Evolutionary conservation across 768 basidiomycete species (phyloP), one percentile per base, ranked within the genome.

Genomic region (Xanthoconium stramineum): DNA sequence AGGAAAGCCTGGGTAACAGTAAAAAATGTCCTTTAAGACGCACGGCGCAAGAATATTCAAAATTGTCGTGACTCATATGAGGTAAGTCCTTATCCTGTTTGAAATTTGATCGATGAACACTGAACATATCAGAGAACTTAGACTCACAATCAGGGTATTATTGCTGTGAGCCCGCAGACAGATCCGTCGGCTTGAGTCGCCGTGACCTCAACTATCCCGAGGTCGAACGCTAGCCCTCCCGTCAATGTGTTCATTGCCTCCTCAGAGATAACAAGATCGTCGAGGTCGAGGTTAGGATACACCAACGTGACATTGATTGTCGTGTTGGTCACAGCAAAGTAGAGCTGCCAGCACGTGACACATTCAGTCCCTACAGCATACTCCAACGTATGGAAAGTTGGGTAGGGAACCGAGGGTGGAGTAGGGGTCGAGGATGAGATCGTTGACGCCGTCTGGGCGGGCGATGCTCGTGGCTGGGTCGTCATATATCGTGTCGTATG

Each of bases 221-320:
- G 64, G 36, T 74, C 62, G 40, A 67, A 72, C 0, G 78, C 84
- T 60, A 79, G 69, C 36, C 72, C 74, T 47, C 72, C 69, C 12
- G 84, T 85, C 57, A 85, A 65, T 14, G 60, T 62, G 57, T 85
- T 78, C 82, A 85, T 80, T n/a, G 83, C 82, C 20, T 63, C 69
- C 59, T 76, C 61, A 0, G 81, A 77, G 30, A 85, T 66, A 54
- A 80, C 81, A 61, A 82, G 83, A 7, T 75, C 78, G 0, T 59
- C 58, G 4, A 6, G 33, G n/a, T n/a, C n/a, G 11, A 62, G 59
- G 14, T 47, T 13, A 48, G 47, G 47, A 39, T 74, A 74, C 11
- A 75, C 63, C 6, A 70, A 73, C 50, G 69, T 52, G 6, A 67
- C 45, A 12, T 19, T 2, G 39, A 75, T 39, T 24, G 24, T 24